Conservation (phyloP, 1,139 yeast genomes). For the Sugiyamaella castrensis region DNA sequence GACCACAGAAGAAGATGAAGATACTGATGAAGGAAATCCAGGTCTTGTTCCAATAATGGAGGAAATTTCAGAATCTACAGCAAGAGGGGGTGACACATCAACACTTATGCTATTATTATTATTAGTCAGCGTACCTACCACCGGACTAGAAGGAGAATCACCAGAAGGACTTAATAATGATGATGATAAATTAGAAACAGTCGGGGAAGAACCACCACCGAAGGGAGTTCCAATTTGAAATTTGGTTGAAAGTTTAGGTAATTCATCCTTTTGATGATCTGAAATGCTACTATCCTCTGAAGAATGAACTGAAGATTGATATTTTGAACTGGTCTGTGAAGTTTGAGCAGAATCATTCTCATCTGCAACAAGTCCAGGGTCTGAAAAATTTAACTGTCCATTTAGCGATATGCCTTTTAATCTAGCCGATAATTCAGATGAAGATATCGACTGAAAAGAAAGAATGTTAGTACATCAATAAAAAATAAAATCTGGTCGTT, state of each 20-base stretch:
- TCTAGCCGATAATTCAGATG: conserved; percentile 9
- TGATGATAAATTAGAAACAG: conserved; percentile 1
- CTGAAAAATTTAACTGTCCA: conserved; percentile 1
- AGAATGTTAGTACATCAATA: too few relatives aligned
- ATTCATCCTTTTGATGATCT: conserved; percentile 1
- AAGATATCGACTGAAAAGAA: conserved; percentile 3
- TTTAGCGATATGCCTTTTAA: conserved; percentile 13
- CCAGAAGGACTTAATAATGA: neutral
- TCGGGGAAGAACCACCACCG: conserved; percentile 7
- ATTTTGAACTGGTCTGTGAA: conserved; percentile 8
- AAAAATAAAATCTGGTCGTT: too few relatives aligned
- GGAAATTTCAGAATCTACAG: neutral
- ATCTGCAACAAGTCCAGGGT: conserved; percentile 1
- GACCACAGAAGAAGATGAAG: neutral
- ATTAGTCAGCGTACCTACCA: conserved; percentile 8
- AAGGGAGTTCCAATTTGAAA: conserved; percentile 12
- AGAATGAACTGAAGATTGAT: conserved; percentile 13
- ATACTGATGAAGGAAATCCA: neutral
- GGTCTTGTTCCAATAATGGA: neutral
- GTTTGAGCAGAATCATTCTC: conserved; percentile 7
- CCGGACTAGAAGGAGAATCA: conserved; percentile 4
- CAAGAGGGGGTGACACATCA: neutral
- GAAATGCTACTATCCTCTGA: conserved; percentile 9
- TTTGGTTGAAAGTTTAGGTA: conserved; percentile 2
- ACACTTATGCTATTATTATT: neutral